Evolutionary conservation across 2,329 filamentous ascomycete species (phyloP).

Genomic region (Pestalotiopsis sp.): DNA sequence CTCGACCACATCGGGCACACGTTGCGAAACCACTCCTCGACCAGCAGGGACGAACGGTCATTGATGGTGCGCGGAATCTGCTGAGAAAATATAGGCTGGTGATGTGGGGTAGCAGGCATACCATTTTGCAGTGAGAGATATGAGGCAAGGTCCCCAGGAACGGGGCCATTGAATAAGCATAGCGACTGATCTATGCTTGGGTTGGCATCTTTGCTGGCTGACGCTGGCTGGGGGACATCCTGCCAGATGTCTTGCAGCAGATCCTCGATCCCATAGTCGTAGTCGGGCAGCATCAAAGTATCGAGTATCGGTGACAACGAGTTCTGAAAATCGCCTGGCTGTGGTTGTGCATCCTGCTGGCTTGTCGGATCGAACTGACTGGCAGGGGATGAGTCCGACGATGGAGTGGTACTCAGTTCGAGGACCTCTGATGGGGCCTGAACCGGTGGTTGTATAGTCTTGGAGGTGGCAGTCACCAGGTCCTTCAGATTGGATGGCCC

Average conservation of each 20-base stretch:
- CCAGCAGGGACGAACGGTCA: conserved; percentile 35
- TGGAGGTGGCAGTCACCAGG: conserved; percentile 16
- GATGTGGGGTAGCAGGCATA: conserved; percentile 10
- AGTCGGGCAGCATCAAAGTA: conserved; percentile 15
- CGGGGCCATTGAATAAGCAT: neutral
- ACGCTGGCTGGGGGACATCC: conserved; percentile 4
- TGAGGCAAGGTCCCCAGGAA: neutral
- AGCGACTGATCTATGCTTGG: conserved; percentile 3
- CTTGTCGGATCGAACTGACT: neutral
- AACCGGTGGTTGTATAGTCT: neutral
- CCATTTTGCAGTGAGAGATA: conserved; percentile 1
- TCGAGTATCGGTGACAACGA: conserved; percentile 12
- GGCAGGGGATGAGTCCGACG: neutral
- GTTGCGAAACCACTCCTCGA: conserved; percentile 41
- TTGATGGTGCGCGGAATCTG: conserved; percentile 21
- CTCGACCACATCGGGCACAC: conserved; percentile 45
- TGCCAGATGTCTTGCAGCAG: conserved; percentile 19
- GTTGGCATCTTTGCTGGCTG: neutral
- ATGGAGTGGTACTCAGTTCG: neutral
- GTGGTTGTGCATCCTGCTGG: neutral
- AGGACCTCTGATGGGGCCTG: neutral
- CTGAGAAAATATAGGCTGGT: conserved; percentile 16
- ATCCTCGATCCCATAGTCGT: conserved; percentile 18
- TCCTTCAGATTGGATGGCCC: conserved; percentile 16
- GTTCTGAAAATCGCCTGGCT: neutral